A percentile compares a stretch with the other conserved stretches of the same genome.
phyloP scores from a whole-genome alignment of 1,139 yeast genomes.

The Pichia norvegensis region DNA sequence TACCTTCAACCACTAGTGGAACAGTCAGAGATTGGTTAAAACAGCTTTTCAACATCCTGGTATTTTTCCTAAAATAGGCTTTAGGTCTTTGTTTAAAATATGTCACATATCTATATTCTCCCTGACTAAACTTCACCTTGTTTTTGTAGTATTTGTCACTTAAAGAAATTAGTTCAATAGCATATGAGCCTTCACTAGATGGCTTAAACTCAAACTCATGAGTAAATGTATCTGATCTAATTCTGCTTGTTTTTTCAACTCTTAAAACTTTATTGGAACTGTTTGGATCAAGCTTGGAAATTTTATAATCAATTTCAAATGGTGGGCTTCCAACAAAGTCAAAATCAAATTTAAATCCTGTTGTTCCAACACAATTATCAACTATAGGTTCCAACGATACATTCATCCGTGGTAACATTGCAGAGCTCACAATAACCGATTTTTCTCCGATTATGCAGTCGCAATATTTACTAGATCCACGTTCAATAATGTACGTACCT shows the following conservation, averaged over 20 bases:
- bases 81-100: slow-evolving; percentile 45
- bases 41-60: slow-evolving; percentile 31
- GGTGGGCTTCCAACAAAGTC: slow-evolving; percentile 76
- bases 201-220: slow-evolving; percentile 64
- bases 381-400: slow-evolving; percentile 54
- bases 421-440: slow-evolving; percentile 19
- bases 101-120: slow-evolving; percentile 40
- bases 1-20: slow-evolving; percentile 61
- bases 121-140: slow-evolving; percentile 31
- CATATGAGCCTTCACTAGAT: slow-evolving; percentile 70
- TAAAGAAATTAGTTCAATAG: slow-evolving; percentile 55
- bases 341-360: slow-evolving; percentile 66
- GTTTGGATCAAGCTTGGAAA: slow-evolving; percentile 43
- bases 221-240: slow-evolving; percentile 22
- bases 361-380: slow-evolving; percentile 88
- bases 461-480: slow-evolving; percentile 55
- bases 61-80: slow-evolving; percentile 29
- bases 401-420: slow-evolving; percentile 42
- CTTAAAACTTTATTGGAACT: slow-evolving; percentile 27
- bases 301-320: slow-evolving; percentile 55
- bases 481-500: slow-evolving; percentile 53
- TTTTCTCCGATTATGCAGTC: slow-evolving; percentile 37
- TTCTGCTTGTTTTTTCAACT: slow-evolving; percentile 30
- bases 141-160: slow-evolving; percentile 46
- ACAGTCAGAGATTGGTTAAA: slow-evolving; percentile 35